A percentile compares a stretch with the other conserved stretches of the same genome.
These are phyloP conservation scores for Agrocybe chaxingu DNA, from an alignment of 768 basidiomycete genomes.

Conservation along the genomic window DNA sequence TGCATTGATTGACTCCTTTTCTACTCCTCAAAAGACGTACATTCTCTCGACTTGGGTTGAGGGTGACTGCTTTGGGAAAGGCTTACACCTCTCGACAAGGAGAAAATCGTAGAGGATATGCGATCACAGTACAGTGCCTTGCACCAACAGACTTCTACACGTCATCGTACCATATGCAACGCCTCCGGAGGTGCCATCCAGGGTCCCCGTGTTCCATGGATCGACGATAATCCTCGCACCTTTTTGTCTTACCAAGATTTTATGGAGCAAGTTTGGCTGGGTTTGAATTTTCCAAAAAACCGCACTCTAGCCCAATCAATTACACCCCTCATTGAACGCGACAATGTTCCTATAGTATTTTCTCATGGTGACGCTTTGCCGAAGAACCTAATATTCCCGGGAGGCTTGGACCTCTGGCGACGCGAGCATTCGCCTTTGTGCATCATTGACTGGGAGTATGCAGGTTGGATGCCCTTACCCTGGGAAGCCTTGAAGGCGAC, in stretches of 20 bases:
- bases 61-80: neutral
- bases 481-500: conserved; percentile 5
- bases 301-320: neutral
- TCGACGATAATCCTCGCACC: neutral
- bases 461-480: conserved; percentile 2
- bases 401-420: conserved; percentile 2
- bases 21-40: neutral
- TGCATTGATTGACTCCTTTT: neutral
- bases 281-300: neutral
- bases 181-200: neutral
- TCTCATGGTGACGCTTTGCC: conserved; percentile 3
- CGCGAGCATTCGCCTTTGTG: neutral
- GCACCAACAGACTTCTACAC: neutral
- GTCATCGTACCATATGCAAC: neutral
- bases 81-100: neutral
- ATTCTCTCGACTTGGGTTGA: neutral
- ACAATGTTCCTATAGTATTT: neutral
- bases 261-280: neutral
- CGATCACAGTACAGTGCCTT: neutral
- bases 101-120: neutral
- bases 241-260: neutral
- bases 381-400: conserved; percentile 5
- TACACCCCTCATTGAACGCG: neutral
- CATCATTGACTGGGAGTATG: conserved; percentile 6
- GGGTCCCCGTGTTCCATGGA: neutral